phyloP scores from a whole-genome alignment of 1,139 yeast genomes.

The Protomyces lactucae-debilis region DNA sequence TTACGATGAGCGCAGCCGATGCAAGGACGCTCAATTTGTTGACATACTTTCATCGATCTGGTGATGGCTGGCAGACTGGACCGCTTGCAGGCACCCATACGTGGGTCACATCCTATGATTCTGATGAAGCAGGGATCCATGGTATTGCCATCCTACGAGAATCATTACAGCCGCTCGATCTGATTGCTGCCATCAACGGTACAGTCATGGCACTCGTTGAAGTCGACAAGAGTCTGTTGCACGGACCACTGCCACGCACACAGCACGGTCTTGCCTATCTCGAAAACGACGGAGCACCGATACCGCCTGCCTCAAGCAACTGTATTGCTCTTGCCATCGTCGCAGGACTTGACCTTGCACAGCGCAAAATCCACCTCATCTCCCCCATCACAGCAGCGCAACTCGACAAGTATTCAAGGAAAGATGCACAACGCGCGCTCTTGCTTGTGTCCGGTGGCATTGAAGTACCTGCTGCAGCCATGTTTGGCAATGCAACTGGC shows the following conservation, averaged over 20 bases:
- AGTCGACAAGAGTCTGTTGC: not conserved
- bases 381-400: slow-evolving; percentile 17
- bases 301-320: slow-evolving; percentile 12
- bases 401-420: not conserved
- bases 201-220: slow-evolving; percentile 31
- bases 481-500: not conserved
- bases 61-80: slow-evolving; percentile 20
- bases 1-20: slow-evolving; percentile 37
- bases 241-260: not conserved
- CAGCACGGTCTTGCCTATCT: not conserved
- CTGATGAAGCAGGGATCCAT: slow-evolving; percentile 2
- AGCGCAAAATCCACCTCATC: slow-evolving; percentile 14
- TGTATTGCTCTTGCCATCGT: slow-evolving; percentile 27
- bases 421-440: not conserved
- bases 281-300: slow-evolving; percentile 1
- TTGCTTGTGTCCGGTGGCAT: slow-evolving; percentile 25
- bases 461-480: slow-evolving; percentile 15
- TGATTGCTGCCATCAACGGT: slow-evolving; percentile 31
- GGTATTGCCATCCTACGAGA: slow-evolving; percentile 18
- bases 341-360: slow-evolving; percentile 18
- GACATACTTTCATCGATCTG: slow-evolving; percentile 38
- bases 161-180: slow-evolving; percentile 23
- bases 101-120: slow-evolving; percentile 1
- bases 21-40: slow-evolving; percentile 38
- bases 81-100: not conserved